Conservation (phyloP, 2,329 filamentous ascomycete genomes). For the Cercospora sesami region DNA sequence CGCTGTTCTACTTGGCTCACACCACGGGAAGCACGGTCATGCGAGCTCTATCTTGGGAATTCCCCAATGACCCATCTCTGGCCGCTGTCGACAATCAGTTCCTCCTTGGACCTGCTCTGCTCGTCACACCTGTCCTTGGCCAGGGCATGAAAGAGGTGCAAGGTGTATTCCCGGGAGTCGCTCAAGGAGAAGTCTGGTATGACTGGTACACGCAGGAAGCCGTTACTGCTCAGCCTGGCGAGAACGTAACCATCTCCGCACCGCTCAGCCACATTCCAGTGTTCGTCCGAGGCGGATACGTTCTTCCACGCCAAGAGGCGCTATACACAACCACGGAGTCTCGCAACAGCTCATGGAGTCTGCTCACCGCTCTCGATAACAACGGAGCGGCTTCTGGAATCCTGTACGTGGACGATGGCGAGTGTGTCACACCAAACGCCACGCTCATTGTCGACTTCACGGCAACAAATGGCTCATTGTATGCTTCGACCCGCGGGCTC, state of each 20-base stretch:
- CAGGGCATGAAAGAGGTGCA: conserved; percentile 62
- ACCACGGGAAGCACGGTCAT: conserved; percentile 68
- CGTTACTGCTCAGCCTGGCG: conserved; percentile 53
- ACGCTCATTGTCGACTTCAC: conserved; percentile 55
- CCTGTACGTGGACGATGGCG: conserved; percentile 75
- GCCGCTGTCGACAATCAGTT: conserved; percentile 70
- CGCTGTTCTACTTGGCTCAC: conserved; percentile 67
- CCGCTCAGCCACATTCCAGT: conserved; percentile 70
- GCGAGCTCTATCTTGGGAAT: conserved; percentile 73
- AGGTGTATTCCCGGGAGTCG: conserved; percentile 68
- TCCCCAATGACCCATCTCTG: conserved; percentile 68
- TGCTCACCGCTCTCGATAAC: conserved; percentile 62
- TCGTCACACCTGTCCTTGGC: conserved; percentile 67
- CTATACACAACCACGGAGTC: conserved; percentile 65
- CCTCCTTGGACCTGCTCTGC: conserved; percentile 64
- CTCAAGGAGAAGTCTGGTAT: conserved; percentile 66
- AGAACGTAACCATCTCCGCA: conserved; percentile 61
- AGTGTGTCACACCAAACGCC: conserved; percentile 59
- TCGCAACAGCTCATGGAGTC: conserved; percentile 64
- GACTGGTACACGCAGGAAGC: conserved; percentile 73
- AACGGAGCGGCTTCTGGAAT: conserved; percentile 59
- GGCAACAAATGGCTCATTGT: conserved; percentile 49
- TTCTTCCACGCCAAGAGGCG: conserved; percentile 68
- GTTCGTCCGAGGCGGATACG: conserved; percentile 65
- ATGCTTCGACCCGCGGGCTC: conserved; percentile 51